A percentile compares a stretch with the other conserved stretches of the same genome.
Conservation (phyloP, 192 early-diverging fungal species). For the Backusella macrospora region DNA sequence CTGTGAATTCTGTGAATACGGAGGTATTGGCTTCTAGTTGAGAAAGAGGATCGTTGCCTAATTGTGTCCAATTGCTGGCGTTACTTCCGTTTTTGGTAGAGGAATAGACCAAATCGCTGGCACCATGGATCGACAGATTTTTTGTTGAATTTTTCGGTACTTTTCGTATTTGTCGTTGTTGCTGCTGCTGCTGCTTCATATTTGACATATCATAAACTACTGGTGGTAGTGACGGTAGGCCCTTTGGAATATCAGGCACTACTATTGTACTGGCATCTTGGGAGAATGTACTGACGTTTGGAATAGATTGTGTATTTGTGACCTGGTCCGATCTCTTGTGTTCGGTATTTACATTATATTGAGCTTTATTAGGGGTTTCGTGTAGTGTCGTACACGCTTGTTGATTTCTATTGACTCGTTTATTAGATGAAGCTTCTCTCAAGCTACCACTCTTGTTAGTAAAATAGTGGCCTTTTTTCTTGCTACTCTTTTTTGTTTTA, state of each 20-base stretch:
- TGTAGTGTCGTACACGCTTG: constrained; percentile 12
- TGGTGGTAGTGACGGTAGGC: background rate
- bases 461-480: background rate
- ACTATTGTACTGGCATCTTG: background rate
- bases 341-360: background rate
- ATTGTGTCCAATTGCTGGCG: constrained; percentile 12
- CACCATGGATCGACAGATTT: background rate
- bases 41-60: constrained; percentile 13
- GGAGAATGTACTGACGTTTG: constrained; percentile 6
- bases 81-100: constrained; percentile 1
- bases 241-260: background rate
- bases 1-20: constrained; percentile 9
- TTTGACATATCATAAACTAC: background rate
- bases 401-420: constrained; percentile 4
- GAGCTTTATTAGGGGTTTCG: constrained; percentile 1
- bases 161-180: background rate
- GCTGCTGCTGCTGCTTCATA: constrained; percentile 1
- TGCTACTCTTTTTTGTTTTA: constrained; percentile 12
- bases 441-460: background rate
- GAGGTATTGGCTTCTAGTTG: constrained; percentile 19
- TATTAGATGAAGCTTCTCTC: background rate
- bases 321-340: constrained; percentile 1
- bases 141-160: background rate
- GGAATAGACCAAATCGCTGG: background rate
- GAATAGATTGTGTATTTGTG: constrained; percentile 9